phyloP scores from a whole-genome alignment of 1,284 basidiomycete species.

The Rhodotorula sp. region DNA sequence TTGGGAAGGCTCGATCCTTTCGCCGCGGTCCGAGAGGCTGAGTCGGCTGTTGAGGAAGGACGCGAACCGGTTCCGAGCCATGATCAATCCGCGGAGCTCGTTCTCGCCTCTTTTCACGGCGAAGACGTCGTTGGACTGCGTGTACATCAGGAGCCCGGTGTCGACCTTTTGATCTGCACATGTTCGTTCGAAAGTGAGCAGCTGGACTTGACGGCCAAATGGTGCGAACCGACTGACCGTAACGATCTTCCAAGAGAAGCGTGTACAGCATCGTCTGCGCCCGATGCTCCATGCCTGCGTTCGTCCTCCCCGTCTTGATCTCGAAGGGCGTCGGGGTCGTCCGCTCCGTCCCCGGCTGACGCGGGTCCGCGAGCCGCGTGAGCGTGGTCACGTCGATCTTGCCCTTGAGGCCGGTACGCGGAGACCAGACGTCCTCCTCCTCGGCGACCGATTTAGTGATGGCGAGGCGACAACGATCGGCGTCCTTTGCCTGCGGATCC shows the following conservation, averaged over 20 bases:
- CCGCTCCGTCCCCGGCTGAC: conserved; percentile 16
- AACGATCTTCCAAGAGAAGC: conserved; percentile 83
- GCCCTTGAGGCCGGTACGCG: conserved; percentile 90
- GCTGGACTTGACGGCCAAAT: not conserved
- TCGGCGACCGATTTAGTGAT: conserved; percentile 75
- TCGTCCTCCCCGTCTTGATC: conserved; percentile 85
- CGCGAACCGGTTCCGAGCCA: conserved; percentile 81
- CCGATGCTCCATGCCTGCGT: conserved; percentile 82
- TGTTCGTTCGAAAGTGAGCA: not conserved
- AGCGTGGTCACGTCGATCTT: conserved; percentile 89
- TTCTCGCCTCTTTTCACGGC: conserved; percentile 71
- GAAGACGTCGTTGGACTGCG: conserved; percentile 83
- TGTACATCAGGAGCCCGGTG: conserved; percentile 88
- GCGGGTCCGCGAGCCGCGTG: conserved; percentile 54
- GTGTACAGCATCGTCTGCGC: conserved; percentile 99
- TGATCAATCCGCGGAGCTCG: conserved; percentile 79
- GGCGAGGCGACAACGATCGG: conserved; percentile 60
- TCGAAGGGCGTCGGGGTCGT: conserved; percentile 72
- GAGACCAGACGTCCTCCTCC: conserved; percentile 97
- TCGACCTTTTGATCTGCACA: conserved; percentile 54
- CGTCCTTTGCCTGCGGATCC: conserved; percentile 60
- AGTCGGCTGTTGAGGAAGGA: conserved; percentile 57
- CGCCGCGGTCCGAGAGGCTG: conserved; percentile 6
- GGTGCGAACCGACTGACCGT: conserved; percentile 55
- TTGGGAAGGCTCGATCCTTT: not conserved